phyloP scores from a whole-genome alignment of 441 rosid species.

The Daphne laureola region DNA sequence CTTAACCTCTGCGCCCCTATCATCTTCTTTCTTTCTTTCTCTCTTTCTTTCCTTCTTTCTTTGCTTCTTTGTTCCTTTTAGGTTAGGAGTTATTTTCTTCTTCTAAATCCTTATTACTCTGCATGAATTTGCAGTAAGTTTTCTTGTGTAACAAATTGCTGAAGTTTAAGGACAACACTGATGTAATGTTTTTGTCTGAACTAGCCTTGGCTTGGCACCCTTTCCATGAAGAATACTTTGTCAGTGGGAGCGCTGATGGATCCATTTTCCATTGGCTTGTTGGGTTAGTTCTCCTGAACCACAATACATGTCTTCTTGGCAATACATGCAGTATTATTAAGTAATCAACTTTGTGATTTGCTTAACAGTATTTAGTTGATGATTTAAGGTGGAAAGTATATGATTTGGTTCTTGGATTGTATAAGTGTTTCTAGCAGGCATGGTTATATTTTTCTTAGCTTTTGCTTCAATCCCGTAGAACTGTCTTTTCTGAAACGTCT shows the following conservation, averaged over 20 bases:
- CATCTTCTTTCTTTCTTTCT: too few species aligned
- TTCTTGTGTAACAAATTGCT: constrained; percentile 1
- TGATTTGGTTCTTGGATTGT: too few species aligned
- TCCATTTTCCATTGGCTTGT: constrained; percentile 97
- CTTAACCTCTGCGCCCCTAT: too few species aligned
- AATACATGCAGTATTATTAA: background rate
- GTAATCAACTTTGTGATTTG: background rate
- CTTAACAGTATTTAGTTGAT: background rate
- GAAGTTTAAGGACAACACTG: background rate
- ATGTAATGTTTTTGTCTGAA: constrained; percentile 12
- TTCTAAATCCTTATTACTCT: too few species aligned
- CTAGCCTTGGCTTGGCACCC: constrained; percentile 98
- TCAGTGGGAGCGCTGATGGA: constrained; percentile 93
- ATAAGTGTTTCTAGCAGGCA: too few species aligned
- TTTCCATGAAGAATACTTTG: constrained; percentile 94
- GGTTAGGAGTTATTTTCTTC: too few species aligned
- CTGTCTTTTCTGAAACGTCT: background rate
- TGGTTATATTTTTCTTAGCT: too few species aligned
- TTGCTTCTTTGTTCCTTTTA: too few species aligned
- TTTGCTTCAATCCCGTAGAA: background rate
- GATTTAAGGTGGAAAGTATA: background rate
- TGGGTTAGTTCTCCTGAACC: constrained; percentile 45
- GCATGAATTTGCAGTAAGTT: background rate
- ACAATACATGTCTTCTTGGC: background rate
- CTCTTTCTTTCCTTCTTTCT: too few species aligned